phyloP scores from a whole-genome alignment of 2,329 filamentous ascomycete species.

The Escovopsis sp. region DNA sequence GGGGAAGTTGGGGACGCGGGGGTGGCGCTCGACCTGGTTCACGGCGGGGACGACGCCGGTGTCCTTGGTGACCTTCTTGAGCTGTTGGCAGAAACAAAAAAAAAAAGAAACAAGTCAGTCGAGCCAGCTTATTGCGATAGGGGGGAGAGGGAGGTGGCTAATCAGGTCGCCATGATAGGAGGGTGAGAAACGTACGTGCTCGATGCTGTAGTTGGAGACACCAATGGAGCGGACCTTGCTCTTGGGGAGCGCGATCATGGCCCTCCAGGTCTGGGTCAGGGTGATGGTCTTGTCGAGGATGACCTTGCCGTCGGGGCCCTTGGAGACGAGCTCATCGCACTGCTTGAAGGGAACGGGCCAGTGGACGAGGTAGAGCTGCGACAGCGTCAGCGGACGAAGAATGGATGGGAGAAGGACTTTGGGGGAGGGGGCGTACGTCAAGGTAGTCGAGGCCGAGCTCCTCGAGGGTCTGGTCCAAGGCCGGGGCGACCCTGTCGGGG shows the following conservation, averaged over 20 bases:
- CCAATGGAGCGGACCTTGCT: slow-evolving; percentile 52
- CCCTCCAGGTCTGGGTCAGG: slow-evolving; percentile 30
- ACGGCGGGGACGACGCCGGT: slow-evolving; percentile 45
- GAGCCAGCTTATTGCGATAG: background rate
- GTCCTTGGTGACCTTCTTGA: slow-evolving; percentile 41
- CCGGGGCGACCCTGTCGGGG: slow-evolving; percentile 42
- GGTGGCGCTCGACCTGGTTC: slow-evolving; percentile 58
- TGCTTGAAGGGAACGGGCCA: slow-evolving; percentile 39
- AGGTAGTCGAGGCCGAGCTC: slow-evolving; percentile 43
- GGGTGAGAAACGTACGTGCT: slow-evolving; percentile 20
- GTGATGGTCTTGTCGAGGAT: slow-evolving; percentile 30
- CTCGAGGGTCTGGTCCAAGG: slow-evolving; percentile 39
- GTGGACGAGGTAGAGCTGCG: slow-evolving; percentile 45
- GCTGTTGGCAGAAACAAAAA: slow-evolving; percentile 12
- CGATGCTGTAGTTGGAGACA: slow-evolving; percentile 59
- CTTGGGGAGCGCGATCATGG: slow-evolving; percentile 41
- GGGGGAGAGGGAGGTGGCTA: background rate
- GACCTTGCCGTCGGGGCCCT: slow-evolving; percentile 18
- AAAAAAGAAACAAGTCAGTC: background rate
- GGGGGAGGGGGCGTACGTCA: slow-evolving; percentile 23
- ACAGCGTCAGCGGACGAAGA: background rate
- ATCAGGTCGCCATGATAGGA: background rate
- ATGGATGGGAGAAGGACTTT: background rate
- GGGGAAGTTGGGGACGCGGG: slow-evolving; percentile 41
- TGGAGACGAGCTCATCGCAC: slow-evolving; percentile 30